Conservation (phyloP, 495 filamentous ascomycete species). For the Cudoniella acicularis region DNA sequence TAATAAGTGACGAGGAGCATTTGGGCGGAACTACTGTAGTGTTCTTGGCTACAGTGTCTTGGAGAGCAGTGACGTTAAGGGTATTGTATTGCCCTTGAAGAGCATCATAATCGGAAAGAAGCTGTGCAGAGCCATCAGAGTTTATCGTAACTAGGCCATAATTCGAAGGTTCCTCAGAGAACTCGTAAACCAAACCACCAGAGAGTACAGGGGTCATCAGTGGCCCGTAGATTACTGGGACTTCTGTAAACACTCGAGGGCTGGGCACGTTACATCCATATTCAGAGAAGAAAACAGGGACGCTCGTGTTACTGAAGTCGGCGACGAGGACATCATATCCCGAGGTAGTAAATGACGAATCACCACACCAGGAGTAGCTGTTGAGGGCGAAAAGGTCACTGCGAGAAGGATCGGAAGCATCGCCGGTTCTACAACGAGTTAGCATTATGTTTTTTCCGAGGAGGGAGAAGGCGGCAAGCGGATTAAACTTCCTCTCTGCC, state of each 20-base stretch:
- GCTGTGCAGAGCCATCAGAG: conserved; percentile 56
- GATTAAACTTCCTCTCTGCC: too few relatives aligned
- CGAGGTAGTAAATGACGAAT: conserved; percentile 63
- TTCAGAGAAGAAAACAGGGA: conserved; percentile 95
- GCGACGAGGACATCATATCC: conserved; percentile 69
- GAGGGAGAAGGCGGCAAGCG: too few relatives aligned
- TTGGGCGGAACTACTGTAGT: conserved; percentile 47
- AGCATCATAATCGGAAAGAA: conserved; percentile 71
- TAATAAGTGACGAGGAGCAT: conserved; percentile 64
- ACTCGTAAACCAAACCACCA: conserved; percentile 89
- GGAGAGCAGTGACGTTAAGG: conserved; percentile 63
- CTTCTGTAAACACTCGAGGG: conserved; percentile 82
- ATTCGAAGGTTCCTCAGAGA: conserved; percentile 65
- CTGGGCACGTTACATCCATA: conserved; percentile 85
- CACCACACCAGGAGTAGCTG: conserved; percentile 92
- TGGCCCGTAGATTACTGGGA: conserved; percentile 70
- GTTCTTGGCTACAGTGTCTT: conserved; percentile 52
- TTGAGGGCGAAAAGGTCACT: conserved; percentile 92
- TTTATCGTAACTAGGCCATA: conserved; percentile 76
- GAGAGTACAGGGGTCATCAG: conserved; percentile 78
- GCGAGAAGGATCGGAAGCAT: conserved; percentile 57
- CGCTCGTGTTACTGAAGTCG: conserved; percentile 65
- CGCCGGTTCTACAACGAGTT: too few relatives aligned
- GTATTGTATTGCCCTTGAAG: conserved; percentile 70
- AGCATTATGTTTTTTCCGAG: too few relatives aligned